phyloP scores from a whole-genome alignment of 768 basidiomycete species.

The Lactarius sp. region DNA sequence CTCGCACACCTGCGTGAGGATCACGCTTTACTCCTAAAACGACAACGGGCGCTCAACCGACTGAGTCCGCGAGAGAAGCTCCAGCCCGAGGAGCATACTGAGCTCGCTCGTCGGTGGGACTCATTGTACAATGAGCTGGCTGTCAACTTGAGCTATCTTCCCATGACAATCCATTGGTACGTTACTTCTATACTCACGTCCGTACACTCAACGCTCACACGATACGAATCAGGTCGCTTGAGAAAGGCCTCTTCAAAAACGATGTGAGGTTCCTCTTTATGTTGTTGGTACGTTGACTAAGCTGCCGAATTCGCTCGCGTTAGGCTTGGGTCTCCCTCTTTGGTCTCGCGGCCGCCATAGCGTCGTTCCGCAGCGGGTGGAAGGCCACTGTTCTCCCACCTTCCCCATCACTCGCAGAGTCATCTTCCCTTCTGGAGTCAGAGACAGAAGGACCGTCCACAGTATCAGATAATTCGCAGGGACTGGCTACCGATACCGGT shows the following conservation, averaged over 20 bases:
- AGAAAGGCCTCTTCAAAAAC: conserved; percentile 24
- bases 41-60: conserved; percentile 46
- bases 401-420: not conserved
- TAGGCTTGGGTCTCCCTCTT: conserved; percentile 20
- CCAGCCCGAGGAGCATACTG: conserved; percentile 52
- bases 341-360: conserved; percentile 20
- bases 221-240: conserved; percentile 16
- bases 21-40: conserved; percentile 49
- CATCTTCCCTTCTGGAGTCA: not conserved
- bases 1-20: conserved; percentile 71
- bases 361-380: conserved; percentile 24
- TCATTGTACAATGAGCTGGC: conserved; percentile 68
- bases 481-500: not conserved
- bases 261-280: not conserved
- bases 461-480: conserved; percentile 4
- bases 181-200: not conserved
- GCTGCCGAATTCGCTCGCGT: not conserved
- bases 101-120: conserved; percentile 55
- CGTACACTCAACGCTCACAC: not conserved
- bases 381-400: conserved; percentile 16
- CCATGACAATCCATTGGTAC: conserved; percentile 82
- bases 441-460: not conserved
- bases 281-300: not conserved
- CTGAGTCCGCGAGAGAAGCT: conserved; percentile 34
- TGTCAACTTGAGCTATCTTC: conserved; percentile 72